A percentile compares a stretch with the other conserved stretches of the same genome.
These are phyloP conservation scores for Breviolum minutum DNA, from an alignment of 73 alveolate species.

Conservation along the genomic window DNA sequence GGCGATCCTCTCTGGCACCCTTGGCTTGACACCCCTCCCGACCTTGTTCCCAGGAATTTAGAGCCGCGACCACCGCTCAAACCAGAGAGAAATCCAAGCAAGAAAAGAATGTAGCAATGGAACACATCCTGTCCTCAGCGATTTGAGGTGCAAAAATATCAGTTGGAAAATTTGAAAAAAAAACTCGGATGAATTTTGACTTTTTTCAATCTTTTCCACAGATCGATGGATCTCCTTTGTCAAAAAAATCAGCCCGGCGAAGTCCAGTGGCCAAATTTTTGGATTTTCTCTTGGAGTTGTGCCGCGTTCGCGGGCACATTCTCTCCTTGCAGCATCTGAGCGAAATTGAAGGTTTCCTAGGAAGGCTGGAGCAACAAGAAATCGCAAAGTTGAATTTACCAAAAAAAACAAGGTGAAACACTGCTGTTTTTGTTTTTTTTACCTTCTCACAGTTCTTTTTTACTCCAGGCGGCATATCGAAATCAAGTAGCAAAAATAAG, in stretches of 20 bases:
- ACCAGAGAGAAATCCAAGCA: slow-evolving; percentile 49
- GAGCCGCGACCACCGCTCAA: slow-evolving; percentile 68
- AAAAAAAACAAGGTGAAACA: too few species aligned
- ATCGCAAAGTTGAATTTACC: too few species aligned
- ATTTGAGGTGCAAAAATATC: not conserved
- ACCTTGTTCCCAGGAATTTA: slow-evolving; percentile 42
- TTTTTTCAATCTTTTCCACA: not conserved
- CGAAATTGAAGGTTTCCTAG: slow-evolving; percentile 51
- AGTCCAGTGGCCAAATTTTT: not conserved
- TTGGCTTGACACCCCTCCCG: too few species aligned
- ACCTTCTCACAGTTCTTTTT: too few species aligned
- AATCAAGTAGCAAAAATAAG: too few species aligned
- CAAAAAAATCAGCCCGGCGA: not conserved
- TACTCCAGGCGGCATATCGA: too few species aligned
- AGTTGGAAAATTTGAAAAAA: too few species aligned
- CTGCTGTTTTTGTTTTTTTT: too few species aligned
- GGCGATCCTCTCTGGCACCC: too few species aligned
- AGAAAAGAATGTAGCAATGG: slow-evolving; percentile 48
- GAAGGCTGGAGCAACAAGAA: not conserved
- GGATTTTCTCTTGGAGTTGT: slow-evolving; percentile 21
- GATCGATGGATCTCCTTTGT: not conserved
- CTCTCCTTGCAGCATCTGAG: slow-evolving; percentile 90
- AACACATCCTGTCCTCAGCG: slow-evolving; percentile 28
- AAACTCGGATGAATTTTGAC: not conserved
- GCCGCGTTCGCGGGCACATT: slow-evolving; percentile 58